Evolutionary conservation across 441 rosid species (phyloP).

Genomic region (Omphalea diandra): DNA sequence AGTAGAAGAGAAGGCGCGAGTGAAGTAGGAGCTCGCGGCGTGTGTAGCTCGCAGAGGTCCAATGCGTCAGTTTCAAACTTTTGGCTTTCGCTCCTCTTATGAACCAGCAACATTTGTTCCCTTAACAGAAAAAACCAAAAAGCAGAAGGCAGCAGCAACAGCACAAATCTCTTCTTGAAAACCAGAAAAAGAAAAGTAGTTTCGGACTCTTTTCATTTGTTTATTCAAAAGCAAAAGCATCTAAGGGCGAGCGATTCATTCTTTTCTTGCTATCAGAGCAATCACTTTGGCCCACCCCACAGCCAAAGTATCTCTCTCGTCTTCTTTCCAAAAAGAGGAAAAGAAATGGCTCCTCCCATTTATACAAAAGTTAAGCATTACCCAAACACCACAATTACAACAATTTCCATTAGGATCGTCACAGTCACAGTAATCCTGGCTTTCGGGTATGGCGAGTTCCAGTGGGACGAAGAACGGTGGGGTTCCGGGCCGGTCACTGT

Average conservation of each 20-base stretch:
- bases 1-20: too few relatives aligned
- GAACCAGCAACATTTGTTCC: too few relatives aligned
- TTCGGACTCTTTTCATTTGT: too few relatives aligned
- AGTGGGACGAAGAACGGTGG: constrained; percentile 56
- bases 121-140: too few relatives aligned
- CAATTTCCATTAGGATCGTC: background rate
- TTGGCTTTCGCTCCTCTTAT: too few relatives aligned
- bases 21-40: too few relatives aligned
- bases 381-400: background rate
- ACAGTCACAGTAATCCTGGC: background rate
- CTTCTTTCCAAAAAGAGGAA: constrained; percentile 12
- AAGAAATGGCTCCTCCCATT: constrained; percentile 16
- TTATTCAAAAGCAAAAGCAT: constrained; percentile 16
- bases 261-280: constrained; percentile 61
- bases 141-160: too few relatives aligned
- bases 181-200: too few relatives aligned
- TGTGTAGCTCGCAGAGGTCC: too few relatives aligned
- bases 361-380: background rate
- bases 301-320: constrained; percentile 61
- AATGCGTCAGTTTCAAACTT: too few relatives aligned
- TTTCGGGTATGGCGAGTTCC: constrained; percentile 68
- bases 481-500: constrained; percentile 37
- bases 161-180: too few relatives aligned
- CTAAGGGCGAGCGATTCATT: constrained; percentile 24
- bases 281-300: constrained; percentile 53